phyloP scores from a whole-genome alignment of 352 stramenopile species.

The Globisporangium iwayamae region DNA sequence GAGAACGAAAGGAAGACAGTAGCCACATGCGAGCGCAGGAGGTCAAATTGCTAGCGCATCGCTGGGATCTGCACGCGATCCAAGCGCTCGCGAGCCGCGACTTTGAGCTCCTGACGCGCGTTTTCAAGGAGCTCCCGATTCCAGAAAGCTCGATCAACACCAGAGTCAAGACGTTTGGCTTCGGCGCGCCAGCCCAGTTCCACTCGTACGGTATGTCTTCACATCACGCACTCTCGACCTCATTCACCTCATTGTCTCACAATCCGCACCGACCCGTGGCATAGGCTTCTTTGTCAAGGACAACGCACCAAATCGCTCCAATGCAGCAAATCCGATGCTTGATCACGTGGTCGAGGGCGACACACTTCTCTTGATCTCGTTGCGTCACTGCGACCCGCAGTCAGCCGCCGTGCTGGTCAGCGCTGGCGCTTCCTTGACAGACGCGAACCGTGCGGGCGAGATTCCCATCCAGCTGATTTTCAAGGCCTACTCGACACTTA shows the following conservation, averaged over 20 bases:
- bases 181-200: conserved; percentile 47
- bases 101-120: conserved; percentile 25
- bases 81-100: conserved; percentile 37
- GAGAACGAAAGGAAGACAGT: background rate
- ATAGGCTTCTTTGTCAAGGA: conserved; percentile 53
- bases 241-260: background rate
- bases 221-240: background rate
- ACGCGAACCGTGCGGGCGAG: conserved; percentile 30
- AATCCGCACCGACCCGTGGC: background rate
- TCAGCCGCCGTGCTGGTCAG: conserved; percentile 35
- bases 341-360: conserved; percentile 41
- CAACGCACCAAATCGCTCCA: background rate
- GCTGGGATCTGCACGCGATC: conserved; percentile 60
- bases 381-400: conserved; percentile 36
- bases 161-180: conserved; percentile 37
- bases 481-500: conserved; percentile 24
- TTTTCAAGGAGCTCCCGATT: conserved; percentile 38
- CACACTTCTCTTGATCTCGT: conserved; percentile 45
- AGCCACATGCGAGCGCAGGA: conserved; percentile 2
- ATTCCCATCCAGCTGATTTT: conserved; percentile 36
- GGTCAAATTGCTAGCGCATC: conserved; percentile 34
- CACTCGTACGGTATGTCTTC: conserved; percentile 37
- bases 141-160: conserved; percentile 29
- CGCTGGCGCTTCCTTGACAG: conserved; percentile 24
- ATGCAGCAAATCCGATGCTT: conserved; percentile 20